Evolutionary conservation across 2,329 filamentous ascomycete species (phyloP), one percentile per base, ranked within the genome.

Genomic region (Fusarium kyushuense): DNA sequence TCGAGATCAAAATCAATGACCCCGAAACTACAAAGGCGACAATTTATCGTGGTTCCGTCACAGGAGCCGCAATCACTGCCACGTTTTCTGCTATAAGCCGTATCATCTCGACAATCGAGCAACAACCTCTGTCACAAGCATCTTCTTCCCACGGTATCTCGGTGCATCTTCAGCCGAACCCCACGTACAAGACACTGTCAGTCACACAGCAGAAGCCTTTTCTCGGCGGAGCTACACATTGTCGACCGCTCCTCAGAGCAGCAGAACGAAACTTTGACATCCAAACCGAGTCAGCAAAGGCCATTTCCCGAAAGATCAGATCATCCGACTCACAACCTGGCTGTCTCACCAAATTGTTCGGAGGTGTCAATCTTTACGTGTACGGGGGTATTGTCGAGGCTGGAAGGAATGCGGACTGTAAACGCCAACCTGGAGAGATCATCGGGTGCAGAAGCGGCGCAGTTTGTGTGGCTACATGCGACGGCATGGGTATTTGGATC

Each of bases 261-360:
- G 60, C 47, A 17, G 54, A 65, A 0, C 54, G 62, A 4, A 45
- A 48, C 10, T 68, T 68, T 8, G 52, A 68, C 27, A 41, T 58
- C 3, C 35, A 21, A 13, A 30, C 23, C 6, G 65, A 68, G 33
- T 33, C 55, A 14, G 48, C 64, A 16, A 33, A 43, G 14, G 27
- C 38, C 21, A 55, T 68, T 17, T 68, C 64, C 5, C 65, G 65
- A 14, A 68, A 60, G 52, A 60, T 68, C 14, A 63, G 65, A 16
- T 61, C 60, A 7, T 56, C 64, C 12, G 65, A 68, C 25, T 68
- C 65, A 9, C 65, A 68, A 17, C 65, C 65, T 17, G 64, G 65
- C 21, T 68, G 64, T 19, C 48, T 65, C 12, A 54, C 65, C 8
- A 58, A 51, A 11, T 12, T 48, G 2, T 53, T 68, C 8, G 61